Percentiles rank a stretch among this genome's conserved stretches.
Conservation (phyloP, 495 filamentous ascomycete species). For the Diplogelasinospora grovesii region DNA sequence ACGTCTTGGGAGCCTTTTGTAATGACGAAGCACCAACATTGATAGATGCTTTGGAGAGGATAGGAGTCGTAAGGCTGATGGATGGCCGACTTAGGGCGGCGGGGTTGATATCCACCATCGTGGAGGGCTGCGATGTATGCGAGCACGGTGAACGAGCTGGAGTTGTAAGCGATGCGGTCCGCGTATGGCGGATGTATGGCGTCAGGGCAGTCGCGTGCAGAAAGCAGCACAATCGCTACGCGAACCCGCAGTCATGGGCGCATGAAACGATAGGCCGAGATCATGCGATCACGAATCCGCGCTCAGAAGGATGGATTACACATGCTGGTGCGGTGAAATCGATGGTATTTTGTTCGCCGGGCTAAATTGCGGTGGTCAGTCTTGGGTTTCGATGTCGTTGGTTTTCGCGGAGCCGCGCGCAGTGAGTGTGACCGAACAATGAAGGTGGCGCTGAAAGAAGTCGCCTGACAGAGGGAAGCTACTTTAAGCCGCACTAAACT, state of each 20-base stretch:
- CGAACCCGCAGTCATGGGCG: slow-evolving; percentile 31
- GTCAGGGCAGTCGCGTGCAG: slow-evolving; percentile 36
- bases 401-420: slow-evolving; percentile 19
- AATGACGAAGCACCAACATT: slow-evolving; percentile 49
- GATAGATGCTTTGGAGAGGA: slow-evolving; percentile 54
- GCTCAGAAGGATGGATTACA: slow-evolving; percentile 32
- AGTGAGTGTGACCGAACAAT: not conserved
- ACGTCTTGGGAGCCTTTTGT: slow-evolving; percentile 57
- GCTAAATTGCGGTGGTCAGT: slow-evolving; percentile 8
- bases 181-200: slow-evolving; percentile 6
- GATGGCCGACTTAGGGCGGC: slow-evolving; percentile 67
- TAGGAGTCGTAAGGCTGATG: slow-evolving; percentile 55
- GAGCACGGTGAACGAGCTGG: slow-evolving; percentile 1
- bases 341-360: slow-evolving; percentile 19
- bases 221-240: slow-evolving; percentile 36
- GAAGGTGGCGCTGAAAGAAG: not conserved
- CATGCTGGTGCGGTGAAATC: slow-evolving; percentile 24
- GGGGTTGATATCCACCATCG: slow-evolving; percentile 80
- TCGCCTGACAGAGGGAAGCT: not conserved
- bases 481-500: not conserved
- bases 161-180: slow-evolving; percentile 5
- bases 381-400: slow-evolving; percentile 21
- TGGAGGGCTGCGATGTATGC: too few species aligned
- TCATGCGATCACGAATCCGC: slow-evolving; percentile 34
- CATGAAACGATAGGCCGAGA: slow-evolving; percentile 21